Base-by-base conservation (phyloP, 306 rosid genomes). In the Dalbergia cultrata region DNA sequence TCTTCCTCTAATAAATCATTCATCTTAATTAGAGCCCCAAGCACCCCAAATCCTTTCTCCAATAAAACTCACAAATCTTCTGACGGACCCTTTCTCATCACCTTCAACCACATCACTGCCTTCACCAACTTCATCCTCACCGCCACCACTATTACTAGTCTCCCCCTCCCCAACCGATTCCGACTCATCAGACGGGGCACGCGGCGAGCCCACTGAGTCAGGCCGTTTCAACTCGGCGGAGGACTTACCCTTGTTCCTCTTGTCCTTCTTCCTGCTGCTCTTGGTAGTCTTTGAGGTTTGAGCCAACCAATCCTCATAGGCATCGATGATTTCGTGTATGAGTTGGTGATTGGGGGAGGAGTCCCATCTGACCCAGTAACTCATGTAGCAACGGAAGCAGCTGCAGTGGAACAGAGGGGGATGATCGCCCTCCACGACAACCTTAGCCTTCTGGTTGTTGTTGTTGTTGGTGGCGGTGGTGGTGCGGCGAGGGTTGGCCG, bases 331-430 rank as follows among this genome's bases (percentile, higher is more conserved):
- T 73, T 88, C 89, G 47, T 95, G 92, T 22, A 95, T 93, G 54
- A 87, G 84, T 47, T 91, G 88, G 16, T 90, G 90, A 71, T 93
- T 95, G 8, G 97, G 98, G 1, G 98, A 95, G 9, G 84, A 68
- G 77, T 89, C 93, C 98, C 99, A 95, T 56, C 99, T 87, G 16
- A 62, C 89, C 99, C 98, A 95, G 86, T 86, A 95, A 35, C 90
- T 88, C 83, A 76, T 89, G 82, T 93, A 95, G 83, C 99, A 93
- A 13, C 90, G 83, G 85, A 93, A 95, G 64, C 99, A 95, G 82
- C 76, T 80, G 74, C 98, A 95, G 70, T 86, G 78, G 49, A 89
- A 95, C 81, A 80, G 81, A 2, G 99, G 88, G 16, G 88, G 88
- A 53, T 93, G 99, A 49, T 93, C 92, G 13, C 82, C 88, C 13